These are phyloP conservation scores for Jatropha curcas DNA, from an alignment of 345 rosid genomes.

Conservation along the genomic window DNA sequence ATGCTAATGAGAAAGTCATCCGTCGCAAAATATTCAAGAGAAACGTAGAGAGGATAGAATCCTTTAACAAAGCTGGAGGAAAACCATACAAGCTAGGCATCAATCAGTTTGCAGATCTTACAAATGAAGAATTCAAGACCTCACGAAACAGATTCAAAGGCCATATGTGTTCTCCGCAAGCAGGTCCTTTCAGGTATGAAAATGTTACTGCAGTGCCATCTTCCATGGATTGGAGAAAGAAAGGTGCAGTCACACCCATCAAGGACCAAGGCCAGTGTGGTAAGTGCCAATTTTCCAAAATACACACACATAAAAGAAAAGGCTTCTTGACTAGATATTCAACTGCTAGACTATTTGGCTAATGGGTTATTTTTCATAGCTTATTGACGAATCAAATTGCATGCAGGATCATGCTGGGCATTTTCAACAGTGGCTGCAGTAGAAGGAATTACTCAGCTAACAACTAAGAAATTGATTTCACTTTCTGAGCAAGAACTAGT, in stretches of 20 bases:
- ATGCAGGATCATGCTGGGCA: constrained; percentile 53
- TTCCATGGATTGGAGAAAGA: constrained; percentile 23
- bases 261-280: constrained; percentile 27
- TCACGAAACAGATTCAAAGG: constrained; percentile 18
- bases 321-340: too few species aligned
- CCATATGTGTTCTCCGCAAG: constrained; percentile 13
- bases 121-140: constrained; percentile 23
- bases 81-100: constrained; percentile 13
- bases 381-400: not conserved
- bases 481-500: constrained; percentile 50
- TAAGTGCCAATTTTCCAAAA: not conserved
- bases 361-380: not conserved
- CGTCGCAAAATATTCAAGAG: constrained; percentile 16
- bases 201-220: constrained; percentile 15
- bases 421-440: constrained; percentile 52
- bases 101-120: constrained; percentile 21
- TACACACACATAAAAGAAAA: too few species aligned
- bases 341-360: too few species aligned
- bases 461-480: constrained; percentile 34
- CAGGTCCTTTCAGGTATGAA: constrained; percentile 20
- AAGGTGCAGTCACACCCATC: constrained; percentile 18
- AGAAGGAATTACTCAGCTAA: constrained; percentile 39
- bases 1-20: constrained; percentile 14
- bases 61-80: not conserved
- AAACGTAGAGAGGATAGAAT: constrained; percentile 2